These are phyloP conservation scores for Podaxis mareebaensis DNA, from an alignment of 768 basidiomycete species.

Conservation along the genomic window DNA sequence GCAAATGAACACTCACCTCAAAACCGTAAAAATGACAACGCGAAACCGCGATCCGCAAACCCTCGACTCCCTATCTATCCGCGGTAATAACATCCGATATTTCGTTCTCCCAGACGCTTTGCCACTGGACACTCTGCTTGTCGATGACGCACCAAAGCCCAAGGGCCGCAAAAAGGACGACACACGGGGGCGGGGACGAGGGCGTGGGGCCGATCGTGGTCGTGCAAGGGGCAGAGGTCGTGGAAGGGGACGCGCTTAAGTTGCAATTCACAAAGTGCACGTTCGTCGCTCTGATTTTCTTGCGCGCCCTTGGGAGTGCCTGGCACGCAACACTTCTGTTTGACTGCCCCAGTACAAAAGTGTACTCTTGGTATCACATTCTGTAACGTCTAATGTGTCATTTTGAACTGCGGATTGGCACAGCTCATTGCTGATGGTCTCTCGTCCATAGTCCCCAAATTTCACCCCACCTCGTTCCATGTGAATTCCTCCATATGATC, in stretches of 20 bases:
- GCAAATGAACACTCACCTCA: conserved; percentile 99
- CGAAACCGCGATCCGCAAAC: conserved; percentile 86
- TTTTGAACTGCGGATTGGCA: neutral
- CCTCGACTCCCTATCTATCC: conserved; percentile 89
- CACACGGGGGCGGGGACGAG: conserved; percentile 62
- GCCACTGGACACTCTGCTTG: conserved; percentile 93
- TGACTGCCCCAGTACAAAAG: conserved; percentile 3
- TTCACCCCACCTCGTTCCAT: neutral
- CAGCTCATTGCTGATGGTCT: neutral
- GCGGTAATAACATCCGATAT: conserved; percentile 96
- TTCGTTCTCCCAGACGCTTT: conserved; percentile 97
- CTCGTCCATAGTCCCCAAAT: conserved; percentile 4
- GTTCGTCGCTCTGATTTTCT: neutral
- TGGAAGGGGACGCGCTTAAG: conserved; percentile 28
- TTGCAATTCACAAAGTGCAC: conserved; percentile 20
- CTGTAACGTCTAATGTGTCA: conserved; percentile 7
- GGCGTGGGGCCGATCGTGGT: conserved; percentile 53
- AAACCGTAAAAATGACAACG: conserved; percentile 95
- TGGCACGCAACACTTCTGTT: neutral
- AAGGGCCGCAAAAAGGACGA: conserved; percentile 92
- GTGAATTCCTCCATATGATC: neutral
- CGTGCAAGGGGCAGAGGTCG: conserved; percentile 46
- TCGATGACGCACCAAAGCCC: conserved; percentile 97
- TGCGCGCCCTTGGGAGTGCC: neutral
- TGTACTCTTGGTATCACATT: conserved; percentile 8